Percentiles rank a stretch among this genome's conserved stretches.
Conservation (phyloP, 2,329 filamentous ascomycete genomes). For the Rhinocladiella mackenziei region DNA sequence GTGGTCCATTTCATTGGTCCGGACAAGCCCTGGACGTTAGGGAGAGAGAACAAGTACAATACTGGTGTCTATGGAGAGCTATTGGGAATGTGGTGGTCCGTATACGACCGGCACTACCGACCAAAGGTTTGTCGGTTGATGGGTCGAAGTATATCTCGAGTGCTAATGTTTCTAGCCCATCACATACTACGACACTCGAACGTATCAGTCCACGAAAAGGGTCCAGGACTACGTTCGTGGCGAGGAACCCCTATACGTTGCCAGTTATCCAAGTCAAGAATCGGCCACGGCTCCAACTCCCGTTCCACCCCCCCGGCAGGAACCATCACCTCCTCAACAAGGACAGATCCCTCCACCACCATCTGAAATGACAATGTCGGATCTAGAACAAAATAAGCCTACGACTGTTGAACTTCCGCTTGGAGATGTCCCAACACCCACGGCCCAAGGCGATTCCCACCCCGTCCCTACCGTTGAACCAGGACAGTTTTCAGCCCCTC, state of each 20-base stretch:
- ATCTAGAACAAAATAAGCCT: conserved; percentile 11
- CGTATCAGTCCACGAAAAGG: conserved; percentile 17
- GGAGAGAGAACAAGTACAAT: conserved; percentile 53
- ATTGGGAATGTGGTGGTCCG: conserved; percentile 84
- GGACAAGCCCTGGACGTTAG: conserved; percentile 80
- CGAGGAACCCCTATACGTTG: conserved; percentile 41
- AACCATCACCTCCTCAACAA: conserved; percentile 16
- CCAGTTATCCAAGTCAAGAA: conserved; percentile 24
- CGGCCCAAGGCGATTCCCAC: conserved; percentile 40
- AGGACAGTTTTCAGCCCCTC: conserved; percentile 54
- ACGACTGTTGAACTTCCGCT: conserved; percentile 42
- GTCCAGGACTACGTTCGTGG: conserved; percentile 46
- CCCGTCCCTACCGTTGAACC: conserved; percentile 46
- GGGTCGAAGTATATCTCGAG: neutral
- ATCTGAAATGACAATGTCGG: conserved; percentile 11
- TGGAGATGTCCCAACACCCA: conserved; percentile 41
- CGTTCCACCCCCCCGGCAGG: conserved; percentile 1
- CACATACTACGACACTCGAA: conserved; percentile 18
- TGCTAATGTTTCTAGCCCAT: conserved; percentile 9
- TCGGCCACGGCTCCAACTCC: neutral
- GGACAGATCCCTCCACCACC: conserved; percentile 19
- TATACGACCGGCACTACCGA: conserved; percentile 81
- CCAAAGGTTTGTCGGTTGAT: conserved; percentile 13
- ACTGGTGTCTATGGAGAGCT: conserved; percentile 74
- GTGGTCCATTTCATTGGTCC: conserved; percentile 92